phyloP scores from a whole-genome alignment of 106 monocot genomes.

The Agapanthus africanus region DNA sequence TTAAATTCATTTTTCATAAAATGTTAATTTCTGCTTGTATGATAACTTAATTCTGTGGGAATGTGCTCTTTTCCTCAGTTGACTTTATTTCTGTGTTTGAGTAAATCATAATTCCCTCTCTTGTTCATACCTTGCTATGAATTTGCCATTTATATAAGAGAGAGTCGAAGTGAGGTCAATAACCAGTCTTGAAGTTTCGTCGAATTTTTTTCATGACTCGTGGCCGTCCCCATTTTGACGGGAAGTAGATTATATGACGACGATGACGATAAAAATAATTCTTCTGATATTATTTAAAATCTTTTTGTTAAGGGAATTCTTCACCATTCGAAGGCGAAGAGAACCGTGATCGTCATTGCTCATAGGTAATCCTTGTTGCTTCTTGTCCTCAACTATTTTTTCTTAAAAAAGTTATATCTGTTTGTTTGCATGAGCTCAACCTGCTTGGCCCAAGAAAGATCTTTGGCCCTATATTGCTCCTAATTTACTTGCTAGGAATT shows the following conservation, averaged over 20 bases:
- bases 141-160: too few relatives aligned
- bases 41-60: neutral
- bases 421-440: neutral
- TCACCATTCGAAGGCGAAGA: conserved; percentile 30
- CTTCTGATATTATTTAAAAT: too few relatives aligned
- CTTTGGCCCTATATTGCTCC: neutral
- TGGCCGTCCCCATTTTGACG: too few relatives aligned
- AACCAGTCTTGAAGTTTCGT: too few relatives aligned
- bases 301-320: conserved; percentile 12
- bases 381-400: neutral
- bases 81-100: too few relatives aligned
- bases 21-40: neutral
- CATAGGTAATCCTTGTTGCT: conserved; percentile 50
- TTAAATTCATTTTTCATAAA: neutral
- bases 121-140: too few relatives aligned
- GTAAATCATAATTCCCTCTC: too few relatives aligned
- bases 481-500: neutral
- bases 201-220: too few relatives aligned
- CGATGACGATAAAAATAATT: too few relatives aligned
- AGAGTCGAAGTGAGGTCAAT: too few relatives aligned
- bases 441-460: neutral
- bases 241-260: too few relatives aligned
- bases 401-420: neutral
- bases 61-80: too few relatives aligned
- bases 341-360: conserved; percentile 89